Percentiles rank a stretch among this genome's conserved stretches.
These are phyloP conservation scores for Alternaria tenuissima DNA, from an alignment of 2,329 filamentous ascomycete species.

Conservation along the genomic window DNA sequence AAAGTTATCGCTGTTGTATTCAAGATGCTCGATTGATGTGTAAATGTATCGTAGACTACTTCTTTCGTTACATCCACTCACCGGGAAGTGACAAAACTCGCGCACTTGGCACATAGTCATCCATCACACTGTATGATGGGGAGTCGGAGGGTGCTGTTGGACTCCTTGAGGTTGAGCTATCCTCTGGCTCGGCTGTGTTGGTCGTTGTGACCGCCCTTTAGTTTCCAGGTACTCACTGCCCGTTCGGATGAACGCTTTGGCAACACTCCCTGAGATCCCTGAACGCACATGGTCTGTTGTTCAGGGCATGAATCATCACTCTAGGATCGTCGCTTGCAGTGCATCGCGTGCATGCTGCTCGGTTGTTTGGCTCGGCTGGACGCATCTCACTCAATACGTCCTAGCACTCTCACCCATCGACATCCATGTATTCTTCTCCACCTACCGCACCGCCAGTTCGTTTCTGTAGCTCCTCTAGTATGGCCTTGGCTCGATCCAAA, in stretches of 20 bases:
- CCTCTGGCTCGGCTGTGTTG: not conserved
- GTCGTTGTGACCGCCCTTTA: not conserved
- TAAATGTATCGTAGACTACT: not conserved
- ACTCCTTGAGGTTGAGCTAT: not conserved
- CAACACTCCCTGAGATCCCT: not conserved
- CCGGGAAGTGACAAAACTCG: not conserved
- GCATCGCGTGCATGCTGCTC: not conserved
- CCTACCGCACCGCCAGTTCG: slow-evolving; percentile 19
- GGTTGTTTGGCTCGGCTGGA: not conserved
- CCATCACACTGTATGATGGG: not conserved
- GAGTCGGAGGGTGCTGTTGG: not conserved
- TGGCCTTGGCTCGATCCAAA: slow-evolving; percentile 68
- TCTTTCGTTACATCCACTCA: not conserved
- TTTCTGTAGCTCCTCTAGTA: slow-evolving; percentile 56
- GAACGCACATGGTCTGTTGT: not conserved
- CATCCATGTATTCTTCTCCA: slow-evolving; percentile 27
- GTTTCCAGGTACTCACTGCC: not conserved
- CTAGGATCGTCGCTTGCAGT: not conserved
- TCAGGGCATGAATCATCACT: not conserved
- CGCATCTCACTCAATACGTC: not conserved
- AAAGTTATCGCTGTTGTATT: not conserved
- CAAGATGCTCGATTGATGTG: not conserved
- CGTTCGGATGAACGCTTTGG: not conserved
- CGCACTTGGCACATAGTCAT: not conserved
- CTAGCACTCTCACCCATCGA: slow-evolving; percentile 26